Evolutionary conservation across 371 early-diverging fungal genomes (phyloP), one percentile per base, ranked within the genome.

Genomic region (Rhizopus microsporus): DNA sequence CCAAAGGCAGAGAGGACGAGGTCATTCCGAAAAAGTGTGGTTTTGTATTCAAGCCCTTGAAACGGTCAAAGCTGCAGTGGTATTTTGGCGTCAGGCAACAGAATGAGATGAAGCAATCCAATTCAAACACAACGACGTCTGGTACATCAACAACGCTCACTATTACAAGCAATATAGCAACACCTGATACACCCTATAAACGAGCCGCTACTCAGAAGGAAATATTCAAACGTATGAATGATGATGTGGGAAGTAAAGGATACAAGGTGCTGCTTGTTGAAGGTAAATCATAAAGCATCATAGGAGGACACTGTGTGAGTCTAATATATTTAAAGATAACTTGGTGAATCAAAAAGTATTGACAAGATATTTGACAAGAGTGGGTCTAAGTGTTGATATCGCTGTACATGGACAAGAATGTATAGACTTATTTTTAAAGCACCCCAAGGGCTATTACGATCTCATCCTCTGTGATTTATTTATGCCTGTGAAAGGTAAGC

Each of bases 401-500:
- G 85, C 82, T 16, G 68, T 63, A 43, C 80, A 86, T 54, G 86
- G 86, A 3, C 73, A 77, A 13, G 77, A 81, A 54, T 80, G 80
- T 42, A 60, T 84, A n/a, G 72, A 81, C 7, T 54, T 72, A 31
- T 81, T 82, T 51, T 47, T 59, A 37, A 72, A 67, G 7, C 61
- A 72, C 40, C 83, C 83, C 3, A 70, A 59, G 31, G 67, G 61
- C 7, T 71, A 82, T 46, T 82, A 80, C 55, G 76, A 75, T 9
- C 53, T 86, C 6, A 74, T 86, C 37, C 52, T 86, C 39, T 84
- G 84, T 61, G 86, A 86, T 66, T 54, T 84, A 31, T 83, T 83
- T 42, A 86, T 86, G 86, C 86, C 86, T 7, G 81, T 85, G 32
- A 84, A 78, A 80, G 82, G 82, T 80, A 74, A 49, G 35, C n/a